phyloP scores from a whole-genome alignment of 108 stramenopile genomes.

The Cylindrotheca closterium region DNA sequence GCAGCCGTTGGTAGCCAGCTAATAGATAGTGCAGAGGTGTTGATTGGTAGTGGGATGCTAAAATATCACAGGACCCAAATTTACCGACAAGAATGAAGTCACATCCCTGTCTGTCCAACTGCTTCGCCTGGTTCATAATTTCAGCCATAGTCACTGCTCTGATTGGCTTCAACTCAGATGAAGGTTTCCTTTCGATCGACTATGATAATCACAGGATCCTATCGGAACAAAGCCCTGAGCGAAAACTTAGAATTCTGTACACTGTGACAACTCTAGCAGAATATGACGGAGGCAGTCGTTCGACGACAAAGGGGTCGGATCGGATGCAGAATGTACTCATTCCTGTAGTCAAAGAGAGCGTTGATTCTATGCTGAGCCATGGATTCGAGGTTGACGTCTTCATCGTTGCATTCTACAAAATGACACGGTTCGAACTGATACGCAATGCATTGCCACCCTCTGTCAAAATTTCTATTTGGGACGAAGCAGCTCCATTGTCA shows the following conservation, averaged over 20 bases:
- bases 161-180: background rate
- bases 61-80: no score
- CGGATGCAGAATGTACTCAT: constrained; percentile 56
- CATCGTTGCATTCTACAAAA: constrained; percentile 32
- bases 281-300: constrained; percentile 57
- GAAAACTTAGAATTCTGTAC: constrained; percentile 37
- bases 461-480: constrained; percentile 67
- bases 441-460: constrained; percentile 42
- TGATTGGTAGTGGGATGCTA: no score
- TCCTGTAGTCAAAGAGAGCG: constrained; percentile 57
- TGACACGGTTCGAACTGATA: constrained; percentile 36
- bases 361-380: constrained; percentile 49
- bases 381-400: constrained; percentile 62
- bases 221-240: background rate
- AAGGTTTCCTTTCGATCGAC: no score
- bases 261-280: constrained; percentile 62
- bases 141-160: background rate
- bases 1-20: no score
- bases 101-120: no score
- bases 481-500: constrained; percentile 60
- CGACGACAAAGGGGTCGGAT: constrained; percentile 54
- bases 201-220: background rate
- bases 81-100: no score
- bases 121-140: no score
- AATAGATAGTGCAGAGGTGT: no score